Evolutionary conservation across 306 rosid species (phyloP).

Genomic region (Malus orientalis): DNA sequence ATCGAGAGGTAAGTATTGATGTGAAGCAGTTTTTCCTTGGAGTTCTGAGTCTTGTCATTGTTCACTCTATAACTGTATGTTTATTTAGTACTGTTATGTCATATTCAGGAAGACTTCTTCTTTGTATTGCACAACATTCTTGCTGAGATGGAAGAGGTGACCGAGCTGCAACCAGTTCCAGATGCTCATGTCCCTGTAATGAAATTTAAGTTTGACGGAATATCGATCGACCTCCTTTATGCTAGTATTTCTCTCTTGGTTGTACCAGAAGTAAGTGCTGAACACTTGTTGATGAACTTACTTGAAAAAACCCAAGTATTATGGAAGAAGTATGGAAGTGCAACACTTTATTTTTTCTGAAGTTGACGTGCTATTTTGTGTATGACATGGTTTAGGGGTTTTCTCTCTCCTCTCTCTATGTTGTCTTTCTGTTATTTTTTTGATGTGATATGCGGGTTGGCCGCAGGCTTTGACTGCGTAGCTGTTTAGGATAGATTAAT

Average conservation of each 20-base stretch:
- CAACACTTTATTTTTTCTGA: neutral
- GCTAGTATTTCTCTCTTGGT: constrained; percentile 70
- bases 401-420: neutral
- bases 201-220: constrained; percentile 82
- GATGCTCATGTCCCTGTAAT: constrained; percentile 97
- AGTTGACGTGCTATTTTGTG: neutral
- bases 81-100: constrained; percentile 1
- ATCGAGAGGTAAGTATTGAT: constrained; percentile 49
- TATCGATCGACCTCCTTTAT: constrained; percentile 83
- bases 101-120: constrained; percentile 77
- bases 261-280: constrained; percentile 79
- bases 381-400: neutral
- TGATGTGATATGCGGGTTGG: neutral
- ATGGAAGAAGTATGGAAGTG: neutral
- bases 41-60: neutral
- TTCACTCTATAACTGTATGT: neutral
- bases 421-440: neutral
- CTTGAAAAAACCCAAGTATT: neutral
- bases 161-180: constrained; percentile 83
- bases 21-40: neutral
- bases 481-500: neutral
- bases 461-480: neutral
- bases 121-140: constrained; percentile 58
- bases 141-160: constrained; percentile 72
- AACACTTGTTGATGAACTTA: neutral